phyloP scores from a whole-genome alignment of 306 rosid species.

The Abrus precatorius region DNA sequence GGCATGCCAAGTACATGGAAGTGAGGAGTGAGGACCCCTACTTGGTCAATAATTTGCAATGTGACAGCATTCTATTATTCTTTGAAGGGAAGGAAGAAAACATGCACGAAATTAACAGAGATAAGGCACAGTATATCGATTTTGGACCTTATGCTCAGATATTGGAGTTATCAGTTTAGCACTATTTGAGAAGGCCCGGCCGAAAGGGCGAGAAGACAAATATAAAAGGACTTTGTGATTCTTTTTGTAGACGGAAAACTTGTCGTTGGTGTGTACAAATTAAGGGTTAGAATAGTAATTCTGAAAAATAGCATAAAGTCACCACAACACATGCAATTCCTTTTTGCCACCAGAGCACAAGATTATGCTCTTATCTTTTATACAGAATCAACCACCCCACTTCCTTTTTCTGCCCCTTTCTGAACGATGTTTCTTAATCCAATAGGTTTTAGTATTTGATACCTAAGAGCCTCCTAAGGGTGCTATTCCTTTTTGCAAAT shows the following conservation, averaged over 20 bases:
- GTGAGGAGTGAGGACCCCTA: conserved; percentile 1
- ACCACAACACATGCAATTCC: background rate
- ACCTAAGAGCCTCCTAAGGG: background rate
- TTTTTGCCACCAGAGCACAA: background rate
- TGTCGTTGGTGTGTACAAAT: conserved; percentile 7
- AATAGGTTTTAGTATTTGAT: background rate
- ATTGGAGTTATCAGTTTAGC: conserved; percentile 20
- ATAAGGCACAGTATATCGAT: background rate
- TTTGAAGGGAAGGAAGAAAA: background rate
- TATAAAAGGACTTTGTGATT: background rate
- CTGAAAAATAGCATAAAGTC: conserved; percentile 14
- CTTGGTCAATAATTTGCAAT: background rate
- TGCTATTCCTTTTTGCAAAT: background rate
- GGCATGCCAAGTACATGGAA: background rate
- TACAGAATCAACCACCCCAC: conserved; percentile 20
- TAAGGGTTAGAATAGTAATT: conserved; percentile 18
- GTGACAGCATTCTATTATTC: background rate
- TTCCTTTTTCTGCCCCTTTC: background rate
- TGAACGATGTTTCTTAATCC: background rate
- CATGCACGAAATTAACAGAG: background rate
- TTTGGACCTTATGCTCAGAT: conserved; percentile 11
- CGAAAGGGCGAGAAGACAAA: conserved; percentile 5
- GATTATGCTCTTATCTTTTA: conserved; percentile 26
- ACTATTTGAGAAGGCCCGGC: background rate
- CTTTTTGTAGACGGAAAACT: background rate